phyloP scores from a whole-genome alignment of 179 eudicot genomes.

The Vitellaria paradoxa region DNA sequence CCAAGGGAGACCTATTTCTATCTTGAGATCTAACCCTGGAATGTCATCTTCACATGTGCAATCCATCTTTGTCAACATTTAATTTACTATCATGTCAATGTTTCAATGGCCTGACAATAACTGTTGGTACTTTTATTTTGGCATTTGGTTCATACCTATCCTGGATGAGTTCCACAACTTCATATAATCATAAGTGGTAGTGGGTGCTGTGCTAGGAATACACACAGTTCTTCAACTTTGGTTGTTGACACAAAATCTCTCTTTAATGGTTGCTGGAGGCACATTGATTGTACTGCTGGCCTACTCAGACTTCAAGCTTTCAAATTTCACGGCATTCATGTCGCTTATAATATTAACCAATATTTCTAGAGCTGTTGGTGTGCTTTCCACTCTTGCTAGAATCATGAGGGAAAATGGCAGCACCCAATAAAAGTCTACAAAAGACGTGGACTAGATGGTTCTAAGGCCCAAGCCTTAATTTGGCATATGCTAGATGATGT shows the following conservation, averaged over 20 bases:
- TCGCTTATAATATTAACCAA: slow-evolving; percentile 50
- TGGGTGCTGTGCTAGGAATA: too few relatives aligned
- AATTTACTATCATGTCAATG: slow-evolving; percentile 43
- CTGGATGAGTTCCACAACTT: too few relatives aligned
- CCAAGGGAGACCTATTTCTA: slow-evolving; percentile 60
- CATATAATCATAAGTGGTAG: too few relatives aligned
- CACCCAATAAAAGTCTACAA: too few relatives aligned
- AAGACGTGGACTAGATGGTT: too few relatives aligned
- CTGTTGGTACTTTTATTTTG: too few relatives aligned
- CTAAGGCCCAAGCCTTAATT: too few relatives aligned
- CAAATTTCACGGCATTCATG: slow-evolving; percentile 23
- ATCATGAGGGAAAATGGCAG: too few relatives aligned
- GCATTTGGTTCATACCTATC: too few relatives aligned
- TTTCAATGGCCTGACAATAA: too few relatives aligned
- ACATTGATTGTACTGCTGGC: slow-evolving; percentile 50
- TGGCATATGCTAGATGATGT: too few relatives aligned
- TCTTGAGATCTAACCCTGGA: slow-evolving; percentile 70
- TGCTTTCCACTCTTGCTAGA: slow-evolving; percentile 90
- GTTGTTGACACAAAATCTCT: slow-evolving; percentile 71
- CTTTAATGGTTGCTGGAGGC: slow-evolving; percentile 80
- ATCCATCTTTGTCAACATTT: slow-evolving; percentile 47
- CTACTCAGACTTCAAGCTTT: slow-evolving; percentile 27
- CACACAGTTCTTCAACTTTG: slow-evolving; percentile 61
- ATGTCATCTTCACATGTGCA: slow-evolving; percentile 97
- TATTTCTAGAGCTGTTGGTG: slow-evolving; percentile 78